Evolutionary conservation across 2,329 filamentous ascomycete species (phyloP).

Genomic region (Venturia effusa): DNA sequence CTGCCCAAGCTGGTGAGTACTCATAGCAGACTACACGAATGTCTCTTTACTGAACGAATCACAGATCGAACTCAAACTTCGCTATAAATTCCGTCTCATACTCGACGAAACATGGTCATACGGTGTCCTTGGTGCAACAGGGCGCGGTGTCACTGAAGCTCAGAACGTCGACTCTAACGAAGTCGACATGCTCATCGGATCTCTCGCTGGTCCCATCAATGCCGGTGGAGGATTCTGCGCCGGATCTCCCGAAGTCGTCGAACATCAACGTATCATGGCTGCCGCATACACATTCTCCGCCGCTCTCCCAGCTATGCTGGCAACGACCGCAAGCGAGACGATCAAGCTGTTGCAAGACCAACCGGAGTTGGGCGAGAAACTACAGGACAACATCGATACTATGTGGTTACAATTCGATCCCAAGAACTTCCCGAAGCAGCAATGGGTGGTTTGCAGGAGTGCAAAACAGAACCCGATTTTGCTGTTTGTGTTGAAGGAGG

Average conservation of each 20-base stretch:
- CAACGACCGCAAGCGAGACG: slow-evolving; percentile 91
- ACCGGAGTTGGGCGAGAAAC: slow-evolving; percentile 66
- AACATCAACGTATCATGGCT: slow-evolving; percentile 90
- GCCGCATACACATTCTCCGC: slow-evolving; percentile 93
- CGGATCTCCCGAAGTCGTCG: slow-evolving; percentile 79
- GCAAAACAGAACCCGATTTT: slow-evolving; percentile 76
- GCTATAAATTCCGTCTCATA: slow-evolving; percentile 96
- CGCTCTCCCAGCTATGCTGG: slow-evolving; percentile 62
- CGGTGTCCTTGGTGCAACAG: slow-evolving; percentile 82
- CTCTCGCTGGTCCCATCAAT: slow-evolving; percentile 78
- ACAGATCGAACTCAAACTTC: slow-evolving; percentile 80
- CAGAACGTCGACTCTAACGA: slow-evolving; percentile 91
- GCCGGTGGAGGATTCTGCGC: slow-evolving; percentile 95
- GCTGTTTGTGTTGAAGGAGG: slow-evolving; percentile 71
- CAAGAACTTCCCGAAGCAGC: slow-evolving; percentile 82
- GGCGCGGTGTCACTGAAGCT: slow-evolving; percentile 85
- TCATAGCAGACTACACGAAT: slow-evolving; percentile 1
- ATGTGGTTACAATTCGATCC: slow-evolving; percentile 86
- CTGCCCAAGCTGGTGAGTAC: slow-evolving; percentile 67
- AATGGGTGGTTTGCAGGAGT: slow-evolving; percentile 82
- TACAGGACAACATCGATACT: slow-evolving; percentile 75
- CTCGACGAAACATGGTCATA: slow-evolving; percentile 98
- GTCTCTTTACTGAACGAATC: background rate
- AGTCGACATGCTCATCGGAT: slow-evolving; percentile 95
- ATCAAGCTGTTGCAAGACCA: slow-evolving; percentile 76